Evolutionary conservation across 805 yeast genomes (phyloP).

Genomic region (Lipomyces sp.): DNA sequence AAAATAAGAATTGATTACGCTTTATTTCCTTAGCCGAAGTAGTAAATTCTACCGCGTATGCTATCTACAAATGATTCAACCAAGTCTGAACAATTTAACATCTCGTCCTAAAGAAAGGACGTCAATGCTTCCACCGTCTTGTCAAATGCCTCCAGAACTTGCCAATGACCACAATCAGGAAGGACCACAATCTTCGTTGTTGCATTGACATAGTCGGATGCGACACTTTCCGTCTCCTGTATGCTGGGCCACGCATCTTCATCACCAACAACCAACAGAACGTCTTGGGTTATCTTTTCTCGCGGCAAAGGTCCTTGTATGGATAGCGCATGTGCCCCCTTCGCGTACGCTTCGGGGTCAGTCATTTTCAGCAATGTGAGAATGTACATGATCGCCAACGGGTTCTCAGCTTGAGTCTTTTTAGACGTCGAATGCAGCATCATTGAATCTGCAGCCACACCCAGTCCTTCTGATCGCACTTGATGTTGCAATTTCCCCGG

Average conservation of each 20-base stretch:
- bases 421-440: neutral
- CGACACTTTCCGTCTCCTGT: slow-evolving; percentile 4
- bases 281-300: neutral
- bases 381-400: slow-evolving; percentile 15
- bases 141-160: slow-evolving; percentile 10
- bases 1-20: no score
- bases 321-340: slow-evolving; percentile 12
- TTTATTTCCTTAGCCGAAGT: no score
- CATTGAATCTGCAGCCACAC: slow-evolving; percentile 1
- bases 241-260: slow-evolving; percentile 19
- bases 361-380: slow-evolving; percentile 14
- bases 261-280: slow-evolving; percentile 10
- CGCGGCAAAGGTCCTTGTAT: slow-evolving; percentile 2
- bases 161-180: slow-evolving; percentile 6
- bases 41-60: no score
- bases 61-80: no score
- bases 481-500: neutral
- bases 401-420: slow-evolving; percentile 4
- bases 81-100: no score
- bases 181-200: slow-evolving; percentile 1
- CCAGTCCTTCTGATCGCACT: slow-evolving; percentile 8
- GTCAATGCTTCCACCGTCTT: slow-evolving; percentile 1
- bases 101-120: slow-evolving; percentile 1
- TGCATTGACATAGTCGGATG: neutral
- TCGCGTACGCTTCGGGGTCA: slow-evolving; percentile 15